A percentile compares a stretch with the other conserved stretches of the same genome.
phyloP scores from a whole-genome alignment of 176 grass and related monocot genomes.

The Carex parvula region DNA sequence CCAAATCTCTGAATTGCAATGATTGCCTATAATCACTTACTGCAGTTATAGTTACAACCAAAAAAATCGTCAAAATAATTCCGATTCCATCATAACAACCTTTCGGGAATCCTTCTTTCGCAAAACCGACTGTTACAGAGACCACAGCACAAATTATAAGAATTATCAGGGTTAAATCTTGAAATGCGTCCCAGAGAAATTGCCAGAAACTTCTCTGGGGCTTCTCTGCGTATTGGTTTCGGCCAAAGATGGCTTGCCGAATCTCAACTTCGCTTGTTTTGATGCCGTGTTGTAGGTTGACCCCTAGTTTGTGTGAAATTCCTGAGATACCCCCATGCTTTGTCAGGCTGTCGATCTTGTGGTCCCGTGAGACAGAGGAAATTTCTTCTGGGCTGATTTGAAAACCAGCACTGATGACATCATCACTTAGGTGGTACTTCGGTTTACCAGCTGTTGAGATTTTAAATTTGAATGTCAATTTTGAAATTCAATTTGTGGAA shows the following conservation, averaged over 20 bases:
- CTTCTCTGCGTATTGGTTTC: constrained; percentile 75
- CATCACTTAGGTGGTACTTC: constrained; percentile 58
- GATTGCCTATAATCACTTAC: constrained; percentile 93
- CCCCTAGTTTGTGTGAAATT: constrained; percentile 54
- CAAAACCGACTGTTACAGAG: constrained; percentile 65
- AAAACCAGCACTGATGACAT: constrained; percentile 62
- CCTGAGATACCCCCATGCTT: constrained; percentile 59
- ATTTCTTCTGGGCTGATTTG: constrained; percentile 71
- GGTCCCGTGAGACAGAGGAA: constrained; percentile 55
- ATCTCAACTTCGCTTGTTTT: constrained; percentile 43
- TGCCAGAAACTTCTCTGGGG: constrained; percentile 77
- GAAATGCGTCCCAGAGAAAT: constrained; percentile 85
- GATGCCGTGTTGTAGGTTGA: constrained; percentile 55
- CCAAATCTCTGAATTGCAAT: constrained; percentile 89
- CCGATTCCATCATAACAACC: constrained; percentile 85
- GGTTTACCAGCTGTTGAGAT: constrained; percentile 41
- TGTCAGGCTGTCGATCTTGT: constrained; percentile 56
- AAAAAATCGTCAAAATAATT: constrained; percentile 69
- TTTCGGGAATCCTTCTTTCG: constrained; percentile 69
- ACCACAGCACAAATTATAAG: constrained; percentile 72
- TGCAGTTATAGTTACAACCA: constrained; percentile 77
- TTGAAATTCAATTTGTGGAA: constrained; percentile 1
- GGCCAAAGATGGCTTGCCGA: constrained; percentile 62
- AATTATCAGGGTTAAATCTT: constrained; percentile 83
- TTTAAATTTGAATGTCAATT: neutral